Evolutionary conservation across 2,329 filamentous ascomycete species (phyloP).

Genomic region (Hypoxylon rubiginosum): DNA sequence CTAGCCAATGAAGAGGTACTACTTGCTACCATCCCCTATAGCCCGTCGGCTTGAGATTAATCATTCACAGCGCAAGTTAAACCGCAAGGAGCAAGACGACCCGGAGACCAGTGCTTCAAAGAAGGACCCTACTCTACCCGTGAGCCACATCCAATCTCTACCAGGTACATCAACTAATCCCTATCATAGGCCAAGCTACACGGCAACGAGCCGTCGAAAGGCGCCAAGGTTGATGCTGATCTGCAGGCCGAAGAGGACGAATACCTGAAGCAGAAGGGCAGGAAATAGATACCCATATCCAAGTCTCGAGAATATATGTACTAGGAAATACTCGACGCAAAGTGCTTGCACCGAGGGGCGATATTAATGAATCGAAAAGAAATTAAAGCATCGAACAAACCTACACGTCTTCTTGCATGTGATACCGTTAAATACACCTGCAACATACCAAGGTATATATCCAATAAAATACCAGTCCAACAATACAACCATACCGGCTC

Average conservation of each 20-base stretch:
- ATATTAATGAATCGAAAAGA: constrained; percentile 21
- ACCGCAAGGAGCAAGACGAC: constrained; percentile 61
- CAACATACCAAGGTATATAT: constrained; percentile 4
- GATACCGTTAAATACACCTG: not conserved
- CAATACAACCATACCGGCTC: not conserved
- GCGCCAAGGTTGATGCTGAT: constrained; percentile 79
- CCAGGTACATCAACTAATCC: not conserved
- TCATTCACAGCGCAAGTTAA: constrained; percentile 41
- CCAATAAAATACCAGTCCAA: not conserved
- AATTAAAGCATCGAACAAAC: not conserved
- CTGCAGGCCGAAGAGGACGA: constrained; percentile 77
- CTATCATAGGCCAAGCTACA: constrained; percentile 69
- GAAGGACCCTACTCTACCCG: constrained; percentile 72
- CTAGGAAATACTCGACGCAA: not conserved
- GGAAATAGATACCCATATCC: constrained; percentile 50
- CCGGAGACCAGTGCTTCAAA: constrained; percentile 60
- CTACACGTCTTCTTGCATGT: not conserved
- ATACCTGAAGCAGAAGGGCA: constrained; percentile 72
- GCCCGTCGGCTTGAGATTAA: constrained; percentile 13
- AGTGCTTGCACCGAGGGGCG: not conserved
- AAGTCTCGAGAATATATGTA: not conserved
- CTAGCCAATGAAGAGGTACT: constrained; percentile 73
- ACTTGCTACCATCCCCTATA: constrained; percentile 33
- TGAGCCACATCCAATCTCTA: constrained; percentile 54
- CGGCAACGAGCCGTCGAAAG: constrained; percentile 79